These are phyloP conservation scores for Tylopilus vinaceipallidus DNA, from an alignment of 768 basidiomycete genomes.

Conservation along the genomic window DNA sequence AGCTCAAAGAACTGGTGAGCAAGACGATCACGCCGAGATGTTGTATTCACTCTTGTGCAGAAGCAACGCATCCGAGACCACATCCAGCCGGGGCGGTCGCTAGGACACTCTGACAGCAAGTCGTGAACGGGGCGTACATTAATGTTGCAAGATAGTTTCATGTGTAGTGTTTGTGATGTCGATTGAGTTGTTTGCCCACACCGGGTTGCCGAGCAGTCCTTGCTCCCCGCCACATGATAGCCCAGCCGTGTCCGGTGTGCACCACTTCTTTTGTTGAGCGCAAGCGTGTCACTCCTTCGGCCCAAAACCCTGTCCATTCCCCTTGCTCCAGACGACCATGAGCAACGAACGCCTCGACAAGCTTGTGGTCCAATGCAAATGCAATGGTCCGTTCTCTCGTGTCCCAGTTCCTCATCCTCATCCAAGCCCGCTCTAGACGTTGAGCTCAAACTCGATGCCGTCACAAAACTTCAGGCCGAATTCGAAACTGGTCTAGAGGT, in stretches of 20 bases:
- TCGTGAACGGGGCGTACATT: constrained; percentile 8
- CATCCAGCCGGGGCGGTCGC: constrained; percentile 73
- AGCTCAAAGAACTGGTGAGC: constrained; percentile 78
- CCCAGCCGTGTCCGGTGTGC: constrained; percentile 4
- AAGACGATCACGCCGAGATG: background rate
- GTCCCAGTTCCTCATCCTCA: constrained; percentile 4
- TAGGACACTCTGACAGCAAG: constrained; percentile 87
- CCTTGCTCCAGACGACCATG: constrained; percentile 40
- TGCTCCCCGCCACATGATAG: constrained; percentile 23
- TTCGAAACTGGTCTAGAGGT: constrained; percentile 75
- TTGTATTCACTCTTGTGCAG: constrained; percentile 37
- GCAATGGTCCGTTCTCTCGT: constrained; percentile 45
- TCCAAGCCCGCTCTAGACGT: constrained; percentile 50
- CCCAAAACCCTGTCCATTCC: constrained; percentile 9
- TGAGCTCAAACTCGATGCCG: constrained; percentile 77
- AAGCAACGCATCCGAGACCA: constrained; percentile 87
- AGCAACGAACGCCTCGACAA: constrained; percentile 54
- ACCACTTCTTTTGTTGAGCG: constrained; percentile 21
- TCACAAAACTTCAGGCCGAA: constrained; percentile 72
- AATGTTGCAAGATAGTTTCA: background rate
- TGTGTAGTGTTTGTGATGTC: background rate
- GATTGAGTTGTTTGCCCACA: background rate
- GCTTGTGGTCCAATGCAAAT: constrained; percentile 64
- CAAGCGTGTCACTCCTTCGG: constrained; percentile 16
- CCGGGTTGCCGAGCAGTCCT: constrained; percentile 4